Conservation (phyloP, 2,329 filamentous ascomycete species). For the Kalaharituber pfeilii region DNA sequence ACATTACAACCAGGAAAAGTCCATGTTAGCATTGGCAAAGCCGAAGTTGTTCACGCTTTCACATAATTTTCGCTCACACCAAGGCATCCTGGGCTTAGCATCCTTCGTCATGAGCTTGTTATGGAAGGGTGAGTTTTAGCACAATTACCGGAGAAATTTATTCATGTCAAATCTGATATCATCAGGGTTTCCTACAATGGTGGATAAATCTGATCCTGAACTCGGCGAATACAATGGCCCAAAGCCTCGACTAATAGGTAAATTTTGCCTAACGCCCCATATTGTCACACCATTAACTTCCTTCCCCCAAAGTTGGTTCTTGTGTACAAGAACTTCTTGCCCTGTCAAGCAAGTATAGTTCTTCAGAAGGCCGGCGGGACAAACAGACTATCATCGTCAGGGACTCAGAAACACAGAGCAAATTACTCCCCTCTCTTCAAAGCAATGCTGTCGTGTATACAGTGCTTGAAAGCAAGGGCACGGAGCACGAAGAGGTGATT, state of each 20-base stretch:
- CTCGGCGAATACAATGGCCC: slow-evolving; percentile 23
- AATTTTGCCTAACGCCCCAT: neutral
- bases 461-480: slow-evolving; percentile 26
- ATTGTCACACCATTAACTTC: slow-evolving; percentile 5
- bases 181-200: slow-evolving; percentile 21
- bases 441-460: slow-evolving; percentile 21
- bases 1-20: slow-evolving; percentile 16
- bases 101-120: slow-evolving; percentile 25
- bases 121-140: slow-evolving; percentile 19
- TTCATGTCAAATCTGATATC: neutral
- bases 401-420: slow-evolving; percentile 22
- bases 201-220: slow-evolving; percentile 24
- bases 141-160: slow-evolving; percentile 2
- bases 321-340: slow-evolving; percentile 20
- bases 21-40: slow-evolving; percentile 9
- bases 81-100: slow-evolving; percentile 25
- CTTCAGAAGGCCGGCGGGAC: slow-evolving; percentile 25
- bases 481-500: slow-evolving; percentile 27
- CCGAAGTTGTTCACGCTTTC: slow-evolving; percentile 23
- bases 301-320: slow-evolving; percentile 16
- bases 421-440: slow-evolving; percentile 11
- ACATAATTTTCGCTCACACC: slow-evolving; percentile 26
- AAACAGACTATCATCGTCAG: slow-evolving; percentile 27
- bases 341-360: slow-evolving; percentile 17
- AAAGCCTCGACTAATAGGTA: slow-evolving; percentile 16